These are phyloP conservation scores for Rubus idaeus DNA, from an alignment of 306 rosid species.

Conservation along the genomic window DNA sequence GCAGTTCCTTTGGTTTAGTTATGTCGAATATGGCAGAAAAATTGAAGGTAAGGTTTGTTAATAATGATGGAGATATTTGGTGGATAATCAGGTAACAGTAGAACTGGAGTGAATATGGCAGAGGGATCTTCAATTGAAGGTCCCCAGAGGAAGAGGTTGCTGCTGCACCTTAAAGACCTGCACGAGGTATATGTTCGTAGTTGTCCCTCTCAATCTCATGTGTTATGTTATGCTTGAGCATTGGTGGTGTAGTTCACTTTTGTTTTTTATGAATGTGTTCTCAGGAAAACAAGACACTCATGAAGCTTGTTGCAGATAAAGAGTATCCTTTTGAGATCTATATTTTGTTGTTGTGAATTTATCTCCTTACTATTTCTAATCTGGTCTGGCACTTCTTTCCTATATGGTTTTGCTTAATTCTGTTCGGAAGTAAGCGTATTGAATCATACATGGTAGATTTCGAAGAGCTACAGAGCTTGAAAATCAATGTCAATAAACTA, in stretches of 20 bases:
- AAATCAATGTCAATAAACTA: not conserved
- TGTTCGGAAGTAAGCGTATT: not conserved
- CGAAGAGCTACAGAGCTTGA: not conserved
- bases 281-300: constrained; percentile 3
- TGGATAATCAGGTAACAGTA: not conserved
- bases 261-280: not conserved
- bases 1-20: too few species aligned
- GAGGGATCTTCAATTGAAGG: not conserved
- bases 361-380: not conserved
- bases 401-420: not conserved
- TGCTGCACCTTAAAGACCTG: not conserved
- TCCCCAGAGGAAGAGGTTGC: not conserved
- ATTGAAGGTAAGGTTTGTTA: not conserved
- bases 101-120: not conserved
- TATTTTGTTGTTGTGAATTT: not conserved
- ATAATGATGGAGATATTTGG: not conserved
- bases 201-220: not conserved
- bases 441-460: constrained; percentile 1
- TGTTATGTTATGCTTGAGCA: not conserved
- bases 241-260: not conserved
- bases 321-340: not conserved
- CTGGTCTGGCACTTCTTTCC: not conserved
- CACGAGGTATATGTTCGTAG: not conserved
- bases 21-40: too few species aligned
- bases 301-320: not conserved